Evolutionary conservation across 1,284 basidiomycete species (phyloP).

Genomic region (Malassezia sp.): DNA sequence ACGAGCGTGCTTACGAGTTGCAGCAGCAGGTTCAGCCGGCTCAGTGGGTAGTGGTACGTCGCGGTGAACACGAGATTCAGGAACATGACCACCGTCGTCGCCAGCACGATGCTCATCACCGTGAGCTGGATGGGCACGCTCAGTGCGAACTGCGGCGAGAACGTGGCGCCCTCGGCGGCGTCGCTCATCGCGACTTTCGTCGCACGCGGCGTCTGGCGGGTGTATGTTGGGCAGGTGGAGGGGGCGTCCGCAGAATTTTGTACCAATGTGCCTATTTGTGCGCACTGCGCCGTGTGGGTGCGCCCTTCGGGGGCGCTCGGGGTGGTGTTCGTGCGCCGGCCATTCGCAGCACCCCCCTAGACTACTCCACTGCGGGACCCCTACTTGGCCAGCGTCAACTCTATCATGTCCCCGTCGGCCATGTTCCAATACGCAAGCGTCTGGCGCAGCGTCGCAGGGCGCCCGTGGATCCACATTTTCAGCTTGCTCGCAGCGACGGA

Average conservation of each 20-base stretch:
- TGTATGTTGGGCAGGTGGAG: no score
- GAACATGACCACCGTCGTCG: slow-evolving; percentile 74
- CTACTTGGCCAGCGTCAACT: slow-evolving; percentile 25
- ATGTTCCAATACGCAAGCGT: slow-evolving; percentile 41
- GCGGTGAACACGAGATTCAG: slow-evolving; percentile 88
- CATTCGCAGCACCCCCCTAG: no score
- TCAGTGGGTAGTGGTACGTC: slow-evolving; percentile 89
- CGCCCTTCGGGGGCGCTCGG: no score
- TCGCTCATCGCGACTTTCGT: no score
- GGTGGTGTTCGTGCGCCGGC: no score
- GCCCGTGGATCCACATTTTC: slow-evolving; percentile 30
- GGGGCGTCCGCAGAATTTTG: no score
- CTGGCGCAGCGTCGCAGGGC: slow-evolving; percentile 36
- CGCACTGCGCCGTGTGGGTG: no score
- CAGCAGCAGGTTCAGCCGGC: slow-evolving; percentile 76
- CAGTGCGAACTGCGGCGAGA: slow-evolving; percentile 52
- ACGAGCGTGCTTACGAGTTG: slow-evolving; percentile 71
- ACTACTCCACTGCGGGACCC: no score
- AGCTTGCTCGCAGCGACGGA: slow-evolving; percentile 36
- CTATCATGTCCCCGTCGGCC: slow-evolving; percentile 28
- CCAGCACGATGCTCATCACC: slow-evolving; percentile 72
- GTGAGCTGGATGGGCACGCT: slow-evolving; percentile 85
- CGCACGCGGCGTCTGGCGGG: no score
- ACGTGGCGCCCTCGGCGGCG: no score
- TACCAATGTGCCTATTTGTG: no score